These are phyloP conservation scores for Lodderomyces metapsilosis DNA, from an alignment of 1,139 yeast species.

Conservation along the genomic window DNA sequence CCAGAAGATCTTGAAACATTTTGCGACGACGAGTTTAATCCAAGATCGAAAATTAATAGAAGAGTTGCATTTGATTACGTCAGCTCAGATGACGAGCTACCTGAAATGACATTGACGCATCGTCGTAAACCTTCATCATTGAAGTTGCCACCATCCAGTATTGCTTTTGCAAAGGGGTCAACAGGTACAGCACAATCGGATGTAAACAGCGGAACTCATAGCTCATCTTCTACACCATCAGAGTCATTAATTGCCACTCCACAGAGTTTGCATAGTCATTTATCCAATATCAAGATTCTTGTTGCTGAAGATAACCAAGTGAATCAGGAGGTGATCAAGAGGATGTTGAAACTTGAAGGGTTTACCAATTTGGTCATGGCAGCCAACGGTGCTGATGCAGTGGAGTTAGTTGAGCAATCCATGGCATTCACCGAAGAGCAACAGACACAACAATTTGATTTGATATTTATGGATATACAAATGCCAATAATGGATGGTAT, in stretches of 20 bases:
- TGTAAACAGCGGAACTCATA: background rate
- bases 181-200: constrained; percentile 50
- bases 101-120: constrained; percentile 2
- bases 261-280: constrained; percentile 12
- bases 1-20: constrained; percentile 39
- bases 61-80: constrained; percentile 35
- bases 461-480: constrained; percentile 93
- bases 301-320: constrained; percentile 96
- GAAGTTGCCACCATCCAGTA: constrained; percentile 29
- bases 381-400: constrained; percentile 87
- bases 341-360: constrained; percentile 84
- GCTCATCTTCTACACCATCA: background rate
- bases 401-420: constrained; percentile 57
- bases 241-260: background rate
- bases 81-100: constrained; percentile 8
- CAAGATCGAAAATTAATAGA: constrained; percentile 33
- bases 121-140: background rate
- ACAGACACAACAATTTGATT: constrained; percentile 52
- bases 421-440: constrained; percentile 20
- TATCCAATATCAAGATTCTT: constrained; percentile 53
- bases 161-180: constrained; percentile 44
- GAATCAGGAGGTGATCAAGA: constrained; percentile 83
- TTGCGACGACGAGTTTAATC: constrained; percentile 47
- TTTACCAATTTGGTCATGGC: constrained; percentile 70
- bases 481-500: constrained; percentile 94